These are phyloP conservation scores for Trebouxia gelatinosa DNA, from an alignment of 163 green algal species.

Conservation along the genomic window DNA sequence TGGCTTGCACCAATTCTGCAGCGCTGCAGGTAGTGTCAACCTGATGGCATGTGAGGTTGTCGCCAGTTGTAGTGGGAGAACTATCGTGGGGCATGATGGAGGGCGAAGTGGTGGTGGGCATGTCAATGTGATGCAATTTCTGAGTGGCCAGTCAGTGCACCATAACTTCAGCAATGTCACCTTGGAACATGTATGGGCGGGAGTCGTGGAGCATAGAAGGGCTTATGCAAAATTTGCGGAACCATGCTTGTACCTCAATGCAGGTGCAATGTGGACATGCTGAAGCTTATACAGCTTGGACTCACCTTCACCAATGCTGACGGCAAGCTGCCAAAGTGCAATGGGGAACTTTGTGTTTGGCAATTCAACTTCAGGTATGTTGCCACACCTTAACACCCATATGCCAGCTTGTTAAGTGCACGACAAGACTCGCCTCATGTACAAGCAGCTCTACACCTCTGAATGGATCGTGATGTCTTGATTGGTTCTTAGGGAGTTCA, in stretches of 20 bases:
- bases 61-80: no score
- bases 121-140: no score
- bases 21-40: background rate
- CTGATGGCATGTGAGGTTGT: no score
- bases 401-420: background rate
- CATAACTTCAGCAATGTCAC: no score
- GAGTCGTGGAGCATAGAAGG: no score
- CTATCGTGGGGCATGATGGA: no score
- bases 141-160: background rate
- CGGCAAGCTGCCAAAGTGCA: slow-evolving; percentile 83
- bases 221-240: no score
- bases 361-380: slow-evolving; percentile 97
- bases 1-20: slow-evolving; percentile 51
- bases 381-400: background rate
- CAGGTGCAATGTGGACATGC: slow-evolving; percentile 97
- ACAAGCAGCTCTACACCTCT: background rate
- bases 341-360: slow-evolving; percentile 93
- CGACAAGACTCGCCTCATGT: background rate
- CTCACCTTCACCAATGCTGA: slow-evolving; percentile 94
- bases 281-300: slow-evolving; percentile 99
- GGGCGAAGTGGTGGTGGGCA: no score
- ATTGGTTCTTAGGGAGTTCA: slow-evolving; percentile 75
- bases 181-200: no score
- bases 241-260: background rate
- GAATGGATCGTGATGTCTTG: background rate